Base-by-base conservation (phyloP, 192 early-diverging fungal species). In the Coemansia sp. region DNA sequence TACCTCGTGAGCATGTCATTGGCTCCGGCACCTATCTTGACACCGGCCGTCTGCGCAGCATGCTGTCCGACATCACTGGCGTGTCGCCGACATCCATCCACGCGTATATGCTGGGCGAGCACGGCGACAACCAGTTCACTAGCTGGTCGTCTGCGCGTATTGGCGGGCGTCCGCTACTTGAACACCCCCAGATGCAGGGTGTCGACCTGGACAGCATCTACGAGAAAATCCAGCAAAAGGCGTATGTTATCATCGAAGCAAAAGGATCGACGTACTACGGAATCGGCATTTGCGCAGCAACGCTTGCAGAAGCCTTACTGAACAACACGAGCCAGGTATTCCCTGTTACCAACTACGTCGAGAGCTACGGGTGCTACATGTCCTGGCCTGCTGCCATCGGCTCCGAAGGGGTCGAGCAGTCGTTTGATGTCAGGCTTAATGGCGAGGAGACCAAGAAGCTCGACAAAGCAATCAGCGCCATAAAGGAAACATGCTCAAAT, bases 211-310 rank as follows among this genome's bases (percentile, higher is more conserved):
- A 87, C 12, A 39, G 68, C 25, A 69, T 90, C 18, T 82, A 83
- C 33, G 61, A 86, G n/a, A 75, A 86, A 45, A 87, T 93, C 26
- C 77, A 82, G 40, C 83, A 74, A 59, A 93, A 92, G 72, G 93
- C 93, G 0, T 91, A 92, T 60, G 84, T 84, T 48, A 95, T 95
- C 64, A 95, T 95, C 53, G 87, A 90, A 15, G 82, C 90, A 59
- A 95, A 95, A 76, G 93, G 93, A 18, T 87, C 92, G 4, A 93
- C 93, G 0, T 89, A 89, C 79, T 94, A 86, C 69, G 92, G 93
- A 35, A 93, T 95, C 68, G 92, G 88, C 28, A 92, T 90, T 21
- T 92, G 91, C 31, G 88, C 87, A 2, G 87, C 91, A 1, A 81
- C 81, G 7, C 68, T 95, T 31, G 85, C 86, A 45, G 82, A 91